phyloP scores from a whole-genome alignment of 1,284 basidiomycete genomes.

The Butyriboletus pseudospeciosus region DNA sequence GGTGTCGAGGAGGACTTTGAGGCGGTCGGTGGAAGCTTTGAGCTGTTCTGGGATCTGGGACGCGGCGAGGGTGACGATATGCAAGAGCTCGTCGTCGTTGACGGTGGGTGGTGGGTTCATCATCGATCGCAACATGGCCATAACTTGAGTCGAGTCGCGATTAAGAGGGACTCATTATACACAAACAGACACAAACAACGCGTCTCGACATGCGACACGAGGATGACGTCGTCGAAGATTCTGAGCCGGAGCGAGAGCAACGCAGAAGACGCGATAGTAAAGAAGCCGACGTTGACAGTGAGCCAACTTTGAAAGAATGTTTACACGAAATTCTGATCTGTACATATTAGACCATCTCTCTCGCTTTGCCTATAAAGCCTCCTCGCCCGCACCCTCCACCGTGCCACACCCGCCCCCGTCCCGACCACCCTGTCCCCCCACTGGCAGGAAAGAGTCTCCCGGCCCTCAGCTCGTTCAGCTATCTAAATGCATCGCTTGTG shows the following conservation, averaged over 20 bases:
- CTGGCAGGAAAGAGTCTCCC: slow-evolving; percentile 1
- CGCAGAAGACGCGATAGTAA: not conserved
- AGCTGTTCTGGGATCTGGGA: slow-evolving; percentile 64
- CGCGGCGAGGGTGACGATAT: slow-evolving; percentile 60
- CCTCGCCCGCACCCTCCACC: not conserved
- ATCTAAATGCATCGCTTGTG: slow-evolving; percentile 61
- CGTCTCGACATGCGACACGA: slow-evolving; percentile 22
- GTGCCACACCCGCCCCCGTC: not conserved
- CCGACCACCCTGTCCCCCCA: not conserved
- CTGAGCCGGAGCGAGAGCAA: not conserved
- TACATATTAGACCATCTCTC: slow-evolving; percentile 13
- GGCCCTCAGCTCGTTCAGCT: slow-evolving; percentile 44
- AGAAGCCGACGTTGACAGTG: slow-evolving; percentile 1
- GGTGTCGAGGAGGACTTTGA: slow-evolving; percentile 61
- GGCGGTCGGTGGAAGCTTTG: slow-evolving; percentile 53
- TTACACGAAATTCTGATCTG: not conserved
- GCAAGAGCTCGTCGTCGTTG: slow-evolving; percentile 57
- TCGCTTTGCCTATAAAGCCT: slow-evolving; percentile 33
- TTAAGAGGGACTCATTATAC: slow-evolving; percentile 3
- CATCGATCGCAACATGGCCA: slow-evolving; percentile 15
- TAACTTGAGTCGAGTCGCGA: not conserved
- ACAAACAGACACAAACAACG: slow-evolving; percentile 33
- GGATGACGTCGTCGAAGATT: slow-evolving; percentile 5
- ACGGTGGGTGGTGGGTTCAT: slow-evolving; percentile 31
- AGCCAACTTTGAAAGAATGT: not conserved